Evolutionary conservation across 139 green algal genomes (phyloP), one percentile per base, ranked within the genome.

Genomic region (Closterium sp.): DNA sequence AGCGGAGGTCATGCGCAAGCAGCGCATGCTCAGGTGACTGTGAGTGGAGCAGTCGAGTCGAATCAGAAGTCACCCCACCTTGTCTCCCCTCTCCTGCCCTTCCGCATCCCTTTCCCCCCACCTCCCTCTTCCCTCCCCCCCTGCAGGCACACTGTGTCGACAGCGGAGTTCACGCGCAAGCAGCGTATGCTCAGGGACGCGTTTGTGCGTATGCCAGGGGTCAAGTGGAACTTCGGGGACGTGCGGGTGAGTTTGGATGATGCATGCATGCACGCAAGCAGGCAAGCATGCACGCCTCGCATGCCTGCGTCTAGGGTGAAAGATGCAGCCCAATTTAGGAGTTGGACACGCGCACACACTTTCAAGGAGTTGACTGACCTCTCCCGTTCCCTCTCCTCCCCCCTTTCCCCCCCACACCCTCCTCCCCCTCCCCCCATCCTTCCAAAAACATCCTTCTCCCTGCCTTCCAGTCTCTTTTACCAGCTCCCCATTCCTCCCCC

Each of bases 161-260:
- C 96, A 3, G 87, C 91, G 4, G 96, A 97, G 90, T 97, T 97
- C 55, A 30, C 86, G 55, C 91, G 96, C 84, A 97, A 97, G 94
- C 95, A 97, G 91, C 87, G 33, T 4, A 90, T 97, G 88, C 95
- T 97, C 88, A 91, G 90, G 7, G 89, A 92, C 64, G 94, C 93
- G 33, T 92, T 96, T 32, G 31, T 43, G 25, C 91, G 88, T 83
- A 92, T 97, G 84, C 91, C 35, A 3, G 92, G 95, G 64, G 95
- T 97, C 55, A 97, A 97, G 89, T 92, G 90, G 64, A 97, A 97
- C 94, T 96, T 95, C 89, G 96, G 95, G 16, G 87, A 93, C n/a
- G 34, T 91, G 6, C 34, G 86, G n/a, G 88, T 91, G 87, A 9
- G 87, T 91, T 2, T 38, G 64, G n/a, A n/a, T n/a, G n/a, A n/a